Base-by-base conservation (phyloP, 2,329 filamentous ascomycete genomes). In the Alternaria arbusti region DNA sequence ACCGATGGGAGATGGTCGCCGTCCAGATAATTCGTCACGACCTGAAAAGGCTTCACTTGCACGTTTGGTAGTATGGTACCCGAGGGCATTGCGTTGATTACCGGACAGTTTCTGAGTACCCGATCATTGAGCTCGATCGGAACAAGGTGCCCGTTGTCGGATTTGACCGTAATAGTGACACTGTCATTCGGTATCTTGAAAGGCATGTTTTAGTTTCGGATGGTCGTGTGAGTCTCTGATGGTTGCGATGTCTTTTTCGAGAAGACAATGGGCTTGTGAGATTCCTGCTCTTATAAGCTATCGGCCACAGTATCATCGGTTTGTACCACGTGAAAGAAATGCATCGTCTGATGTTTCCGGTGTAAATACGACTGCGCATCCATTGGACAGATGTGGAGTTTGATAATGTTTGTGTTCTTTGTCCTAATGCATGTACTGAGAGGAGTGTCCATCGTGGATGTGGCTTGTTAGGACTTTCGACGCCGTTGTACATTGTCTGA, bases 11-110 rank as follows among this genome's bases (percentile, higher is more conserved):
- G 36, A 10, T 32, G 17, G 13, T 58, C 30, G n/a, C 59, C 59
- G 13, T 57, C 46, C 6, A 62, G 28, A 44, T 62, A 57, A 20
- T 20, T n/a, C 5, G 57, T 20, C 8, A 62, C 59, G 17, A 11
- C 26, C n/a, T 23, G 26, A n/a, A 62, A 57, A 15, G 59, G 40
- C n/a, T 56, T 22, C 22, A 49, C 23, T n/a, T 30, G 17, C 5
- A 52, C 40, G 13, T 15, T 15, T 9, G 54, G 49, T 10, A 59
- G 25, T 26, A 25, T 52, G 12, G 54, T 50, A 20, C 40, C 49
- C 4, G 40, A 20, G 11, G 49, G 40, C 7, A 62, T 32, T 20
- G 15, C 36, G 15, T 23, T 36, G 8, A 62, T 12, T 15, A 15
- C 13, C 15, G 43, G 23, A 32, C 54, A 58, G 7, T 45, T 46